A percentile compares a stretch with the other conserved stretches of the same genome.
These are phyloP conservation scores for Venturia nashicola DNA, from an alignment of 2,329 filamentous ascomycete genomes.

Conservation along the genomic window DNA sequence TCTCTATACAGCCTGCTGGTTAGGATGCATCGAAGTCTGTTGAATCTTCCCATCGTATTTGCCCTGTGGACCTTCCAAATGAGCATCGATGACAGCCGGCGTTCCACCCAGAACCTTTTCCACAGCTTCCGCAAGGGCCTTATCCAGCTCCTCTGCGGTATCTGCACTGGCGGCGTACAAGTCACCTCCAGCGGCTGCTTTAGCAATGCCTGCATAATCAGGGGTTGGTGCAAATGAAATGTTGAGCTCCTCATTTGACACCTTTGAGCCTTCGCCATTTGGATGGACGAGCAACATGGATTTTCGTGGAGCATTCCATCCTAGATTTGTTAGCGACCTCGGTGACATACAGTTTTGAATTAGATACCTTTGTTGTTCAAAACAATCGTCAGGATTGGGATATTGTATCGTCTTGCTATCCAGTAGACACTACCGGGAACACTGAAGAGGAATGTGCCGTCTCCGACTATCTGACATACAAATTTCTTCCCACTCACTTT, in stretches of 20 bases:
- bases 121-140: slow-evolving; percentile 44
- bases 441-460: slow-evolving; percentile 55
- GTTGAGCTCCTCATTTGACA: slow-evolving; percentile 51
- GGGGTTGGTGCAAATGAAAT: slow-evolving; percentile 55
- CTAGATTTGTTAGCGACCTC: background rate
- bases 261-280: slow-evolving; percentile 47
- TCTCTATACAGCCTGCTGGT: background rate
- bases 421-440: slow-evolving; percentile 56
- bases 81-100: slow-evolving; percentile 49
- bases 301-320: slow-evolving; percentile 52
- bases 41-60: background rate
- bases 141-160: slow-evolving; percentile 42
- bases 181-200: slow-evolving; percentile 50
- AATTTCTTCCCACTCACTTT: slow-evolving; percentile 13
- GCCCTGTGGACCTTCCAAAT: slow-evolving; percentile 3
- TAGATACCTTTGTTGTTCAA: slow-evolving; percentile 51
- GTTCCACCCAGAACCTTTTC: slow-evolving; percentile 43
- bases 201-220: slow-evolving; percentile 56
- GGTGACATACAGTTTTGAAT: background rate
- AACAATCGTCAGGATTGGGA: slow-evolving; percentile 54
- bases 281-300: slow-evolving; percentile 55
- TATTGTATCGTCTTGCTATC: slow-evolving; percentile 53
- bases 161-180: slow-evolving; percentile 48
- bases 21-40: background rate
- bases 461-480: slow-evolving; percentile 44